Base-by-base conservation (phyloP, 768 basidiomycete genomes). In the Porphyrellus cyaneotinctus region DNA sequence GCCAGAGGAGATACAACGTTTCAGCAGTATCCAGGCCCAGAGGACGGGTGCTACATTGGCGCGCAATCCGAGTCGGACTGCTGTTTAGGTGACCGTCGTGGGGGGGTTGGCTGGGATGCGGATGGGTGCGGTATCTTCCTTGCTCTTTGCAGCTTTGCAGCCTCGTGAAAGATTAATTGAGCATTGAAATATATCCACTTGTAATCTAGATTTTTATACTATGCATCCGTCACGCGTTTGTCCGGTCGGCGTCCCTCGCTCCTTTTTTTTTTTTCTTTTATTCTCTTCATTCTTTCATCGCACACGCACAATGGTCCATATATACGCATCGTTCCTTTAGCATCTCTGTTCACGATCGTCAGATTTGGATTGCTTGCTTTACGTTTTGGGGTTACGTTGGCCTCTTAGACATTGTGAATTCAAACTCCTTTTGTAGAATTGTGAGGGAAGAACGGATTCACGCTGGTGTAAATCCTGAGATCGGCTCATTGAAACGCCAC, bases 1-100 rank as follows among this genome's bases (percentile, higher is more conserved):
- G 75, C 84, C 88, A 18, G 87, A 89, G 70, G 91, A 94, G 70
- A 74, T 94, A 58, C 83, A 86, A 59, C 79, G 91, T 62, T 91
- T 95, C 80, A 85, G 82, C 71, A 85, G 83, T 58, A 90, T 92
- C 69, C 91, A 93, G 72, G 88, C 91, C 6, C 81, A 83, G 45
- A 77, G 83, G 32, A 80, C 84, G n/a, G 91, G 92, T 36, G 78
- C 79, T 45, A 84, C 83, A 14, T 78, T 94, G 53, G 88, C 88
- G 26, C 80, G 88, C 61, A 82, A 90, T 72, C 88, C 88, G 20
- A 83, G 81, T 64, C 74, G 82, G 54, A 84, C 84, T 47, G 74
- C 75, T 28, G 70, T 70, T 66, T 77, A 77, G 73, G 65, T 4
- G 23, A 32, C 10, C 43, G 26, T 17, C 48, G 30, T 35, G n/a